A percentile compares a stretch with the other conserved stretches of the same genome.
Conservation (phyloP, 2,329 filamentous ascomycete genomes). For the Trichophyton equinum region DNA sequence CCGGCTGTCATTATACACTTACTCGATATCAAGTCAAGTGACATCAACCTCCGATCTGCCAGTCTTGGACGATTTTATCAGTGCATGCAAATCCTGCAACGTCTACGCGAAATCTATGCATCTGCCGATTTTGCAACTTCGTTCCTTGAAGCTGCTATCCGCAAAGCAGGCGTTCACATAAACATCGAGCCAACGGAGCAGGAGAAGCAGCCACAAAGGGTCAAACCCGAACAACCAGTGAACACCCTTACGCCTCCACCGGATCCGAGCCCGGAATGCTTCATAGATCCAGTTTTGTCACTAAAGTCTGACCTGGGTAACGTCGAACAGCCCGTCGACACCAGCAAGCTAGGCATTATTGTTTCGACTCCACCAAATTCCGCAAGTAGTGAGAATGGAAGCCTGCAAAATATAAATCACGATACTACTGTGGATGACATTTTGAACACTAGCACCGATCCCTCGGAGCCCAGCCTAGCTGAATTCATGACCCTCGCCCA, state of each 20-base stretch:
- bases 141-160: constrained; percentile 83
- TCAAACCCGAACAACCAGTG: constrained; percentile 6
- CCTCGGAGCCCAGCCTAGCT: constrained; percentile 26
- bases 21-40: constrained; percentile 76
- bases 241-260: constrained; percentile 31
- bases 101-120: constrained; percentile 75
- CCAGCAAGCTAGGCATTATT: constrained; percentile 15
- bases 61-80: constrained; percentile 74
- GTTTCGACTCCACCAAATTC: constrained; percentile 33
- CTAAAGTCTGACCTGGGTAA: constrained; percentile 10
- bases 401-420: constrained; percentile 9
- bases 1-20: constrained; percentile 91
- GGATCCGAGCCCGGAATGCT: constrained; percentile 25
- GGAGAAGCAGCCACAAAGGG: neutral
- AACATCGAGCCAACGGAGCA: constrained; percentile 25
- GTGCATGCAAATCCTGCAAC: constrained; percentile 85
- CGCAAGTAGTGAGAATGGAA: constrained; percentile 32
- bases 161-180: constrained; percentile 70
- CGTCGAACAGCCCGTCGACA: constrained; percentile 4
- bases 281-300: neutral
- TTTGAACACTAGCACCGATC: neutral
- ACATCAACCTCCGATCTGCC: constrained; percentile 55
- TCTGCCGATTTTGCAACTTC: constrained; percentile 93
- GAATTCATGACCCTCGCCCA: constrained; percentile 34
- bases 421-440: constrained; percentile 5